phyloP scores from a whole-genome alignment of 805 yeast species.

The Candida silvicultrix region DNA sequence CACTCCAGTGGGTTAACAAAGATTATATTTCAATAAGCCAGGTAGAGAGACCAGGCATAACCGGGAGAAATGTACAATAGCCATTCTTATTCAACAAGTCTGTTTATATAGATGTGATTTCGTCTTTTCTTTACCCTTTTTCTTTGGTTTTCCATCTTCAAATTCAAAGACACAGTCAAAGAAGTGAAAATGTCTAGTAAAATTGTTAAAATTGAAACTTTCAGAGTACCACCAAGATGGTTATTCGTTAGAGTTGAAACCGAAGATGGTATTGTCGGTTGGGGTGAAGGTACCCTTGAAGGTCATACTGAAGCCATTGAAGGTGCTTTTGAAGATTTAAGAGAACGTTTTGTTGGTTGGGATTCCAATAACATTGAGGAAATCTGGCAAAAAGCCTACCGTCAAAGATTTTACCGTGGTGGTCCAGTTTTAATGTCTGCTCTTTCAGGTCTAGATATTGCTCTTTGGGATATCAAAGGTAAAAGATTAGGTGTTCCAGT shows the following conservation, averaged over 20 bases:
- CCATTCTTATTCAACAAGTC: too few species aligned
- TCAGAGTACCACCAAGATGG: neutral
- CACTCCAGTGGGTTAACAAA: too few species aligned
- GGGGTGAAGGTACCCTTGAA: neutral
- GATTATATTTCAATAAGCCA: too few species aligned
- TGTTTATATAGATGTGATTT: too few species aligned
- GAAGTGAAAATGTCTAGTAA: neutral
- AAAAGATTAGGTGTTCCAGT: neutral
- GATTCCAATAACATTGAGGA: neutral
- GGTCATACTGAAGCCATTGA: neutral
- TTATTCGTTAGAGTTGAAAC: neutral
- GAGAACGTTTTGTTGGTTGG: neutral
- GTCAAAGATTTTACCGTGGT: neutral
- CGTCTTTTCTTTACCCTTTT: too few species aligned
- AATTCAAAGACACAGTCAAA: too few species aligned
- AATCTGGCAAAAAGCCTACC: neutral
- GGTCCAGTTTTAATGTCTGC: neutral
- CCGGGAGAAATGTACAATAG: too few species aligned
- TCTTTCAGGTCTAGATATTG: neutral
- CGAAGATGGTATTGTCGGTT: neutral
- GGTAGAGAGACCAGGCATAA: too few species aligned
- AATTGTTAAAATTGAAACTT: neutral
- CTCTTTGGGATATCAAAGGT: neutral
- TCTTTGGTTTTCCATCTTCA: too few species aligned
- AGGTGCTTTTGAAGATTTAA: neutral